A percentile compares a stretch with the other conserved stretches of the same genome.
Conservation (phyloP, 2,329 filamentous ascomycete genomes). For the Aspergillus sp. region DNA sequence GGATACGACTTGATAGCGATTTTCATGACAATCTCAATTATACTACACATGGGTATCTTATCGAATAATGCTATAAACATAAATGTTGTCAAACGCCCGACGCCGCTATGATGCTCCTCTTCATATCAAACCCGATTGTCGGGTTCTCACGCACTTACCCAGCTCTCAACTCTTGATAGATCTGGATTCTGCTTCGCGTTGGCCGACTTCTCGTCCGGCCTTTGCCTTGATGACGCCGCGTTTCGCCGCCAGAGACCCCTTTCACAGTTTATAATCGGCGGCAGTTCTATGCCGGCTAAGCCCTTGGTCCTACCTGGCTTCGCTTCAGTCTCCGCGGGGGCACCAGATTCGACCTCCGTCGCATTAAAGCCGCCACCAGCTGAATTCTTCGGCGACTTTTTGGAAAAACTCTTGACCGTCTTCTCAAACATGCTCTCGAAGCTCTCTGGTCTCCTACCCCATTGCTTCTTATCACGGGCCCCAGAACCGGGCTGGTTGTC, state of each 20-base stretch:
- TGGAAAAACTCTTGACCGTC: constrained; percentile 53
- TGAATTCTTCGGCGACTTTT: constrained; percentile 36
- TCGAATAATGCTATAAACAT: constrained; percentile 24
- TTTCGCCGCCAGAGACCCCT: constrained; percentile 57
- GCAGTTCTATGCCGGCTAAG: constrained; percentile 41
- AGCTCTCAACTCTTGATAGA: constrained; percentile 24
- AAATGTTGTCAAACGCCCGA: constrained; percentile 15
- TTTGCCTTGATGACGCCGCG: constrained; percentile 33
- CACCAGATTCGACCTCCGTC: constrained; percentile 32
- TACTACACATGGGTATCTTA: constrained; percentile 35
- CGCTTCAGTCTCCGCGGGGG: constrained; percentile 24
- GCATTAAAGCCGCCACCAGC: constrained; percentile 19
- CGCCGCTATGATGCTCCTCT: constrained; percentile 11
- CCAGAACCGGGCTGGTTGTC: constrained; percentile 42
- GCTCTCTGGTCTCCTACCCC: constrained; percentile 38
- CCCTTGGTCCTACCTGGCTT: constrained; percentile 25
- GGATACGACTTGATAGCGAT: constrained; percentile 1
- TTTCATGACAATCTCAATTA: constrained; percentile 15
- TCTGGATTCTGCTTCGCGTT: constrained; percentile 24
- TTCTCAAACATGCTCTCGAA: constrained; percentile 57
- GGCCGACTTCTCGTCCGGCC: constrained; percentile 33
- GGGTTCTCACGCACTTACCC: constrained; percentile 21
- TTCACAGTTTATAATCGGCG: constrained; percentile 61
- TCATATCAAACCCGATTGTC: neutral
- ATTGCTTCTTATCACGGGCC: constrained; percentile 41